A percentile compares a stretch with the other conserved stretches of the same genome.
phyloP scores from a whole-genome alignment of 768 basidiomycete species.

The Boletus sp. region DNA sequence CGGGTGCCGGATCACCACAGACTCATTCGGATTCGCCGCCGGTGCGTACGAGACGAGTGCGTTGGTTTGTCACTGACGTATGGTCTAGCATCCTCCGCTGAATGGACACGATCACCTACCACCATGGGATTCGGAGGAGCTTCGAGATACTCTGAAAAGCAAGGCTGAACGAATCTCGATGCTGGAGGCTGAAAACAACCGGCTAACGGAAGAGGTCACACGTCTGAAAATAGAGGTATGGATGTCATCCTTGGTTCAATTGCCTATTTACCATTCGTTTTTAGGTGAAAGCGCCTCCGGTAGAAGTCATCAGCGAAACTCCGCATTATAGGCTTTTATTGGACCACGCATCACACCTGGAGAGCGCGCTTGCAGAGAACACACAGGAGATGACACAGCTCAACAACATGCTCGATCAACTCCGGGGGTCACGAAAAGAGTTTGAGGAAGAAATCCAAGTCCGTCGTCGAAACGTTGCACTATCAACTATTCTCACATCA shows the following conservation, averaged over 20 bases:
- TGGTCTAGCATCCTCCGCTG: constrained; percentile 39
- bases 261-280: not conserved
- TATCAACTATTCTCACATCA: constrained; percentile 13
- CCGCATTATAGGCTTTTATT: constrained; percentile 56
- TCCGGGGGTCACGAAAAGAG: constrained; percentile 42
- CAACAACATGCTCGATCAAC: constrained; percentile 43
- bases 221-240: constrained; percentile 47
- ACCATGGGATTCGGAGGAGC: constrained; percentile 42
- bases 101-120: constrained; percentile 42
- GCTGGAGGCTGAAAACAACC: constrained; percentile 45
- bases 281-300: constrained; percentile 43
- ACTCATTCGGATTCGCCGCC: constrained; percentile 60
- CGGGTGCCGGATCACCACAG: constrained; percentile 44
- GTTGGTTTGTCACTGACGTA: constrained; percentile 35
- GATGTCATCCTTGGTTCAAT: not conserved
- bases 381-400: constrained; percentile 39
- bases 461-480: constrained; percentile 22
- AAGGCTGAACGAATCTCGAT: constrained; percentile 46
- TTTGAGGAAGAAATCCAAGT: constrained; percentile 48
- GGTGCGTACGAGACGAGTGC: constrained; percentile 57
- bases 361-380: constrained; percentile 41
- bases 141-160: constrained; percentile 25
- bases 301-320: constrained; percentile 47
- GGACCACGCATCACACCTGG: constrained; percentile 50
- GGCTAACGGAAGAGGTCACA: constrained; percentile 45